Conservation (phyloP, 129 eudicot species). For the Tanacetum coccineum region DNA sequence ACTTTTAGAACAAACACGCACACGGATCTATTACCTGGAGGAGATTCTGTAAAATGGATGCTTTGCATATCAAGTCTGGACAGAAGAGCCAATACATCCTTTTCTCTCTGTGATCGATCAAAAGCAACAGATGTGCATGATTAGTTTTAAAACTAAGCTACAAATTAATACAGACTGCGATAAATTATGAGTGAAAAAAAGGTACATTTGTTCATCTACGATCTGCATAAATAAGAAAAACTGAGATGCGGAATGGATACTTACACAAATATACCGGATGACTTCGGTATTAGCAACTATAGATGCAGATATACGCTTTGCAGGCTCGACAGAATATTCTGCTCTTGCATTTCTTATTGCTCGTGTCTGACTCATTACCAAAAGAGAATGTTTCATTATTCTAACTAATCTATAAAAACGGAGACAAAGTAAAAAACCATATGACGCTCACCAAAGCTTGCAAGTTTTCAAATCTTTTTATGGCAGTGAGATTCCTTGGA, state of each 20-base stretch:
- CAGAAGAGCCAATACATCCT: constrained; percentile 92
- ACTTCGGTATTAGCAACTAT: constrained; percentile 88
- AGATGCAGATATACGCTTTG: constrained; percentile 87
- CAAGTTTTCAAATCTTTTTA: constrained; percentile 85
- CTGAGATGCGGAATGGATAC: constrained; percentile 18
- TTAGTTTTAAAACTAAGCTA: not conserved
- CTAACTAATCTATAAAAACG: not conserved
- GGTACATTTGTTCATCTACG: not conserved
- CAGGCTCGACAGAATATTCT: constrained; percentile 98
- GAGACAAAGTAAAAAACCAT: constrained; percentile 7
- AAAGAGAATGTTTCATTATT: constrained; percentile 5
- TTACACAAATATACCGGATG: constrained; percentile 71
- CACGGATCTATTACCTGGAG: constrained; percentile 50
- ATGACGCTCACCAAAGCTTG: constrained; percentile 70
- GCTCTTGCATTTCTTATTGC: constrained; percentile 94
- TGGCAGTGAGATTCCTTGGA: constrained; percentile 61
- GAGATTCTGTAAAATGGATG: constrained; percentile 53
- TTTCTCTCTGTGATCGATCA: constrained; percentile 58
- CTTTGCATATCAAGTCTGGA: constrained; percentile 77
- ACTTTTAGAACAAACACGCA: not conserved
- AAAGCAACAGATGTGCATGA: not conserved
- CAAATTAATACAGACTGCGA: not conserved
- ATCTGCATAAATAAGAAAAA: not conserved
- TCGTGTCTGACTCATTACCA: constrained; percentile 54
- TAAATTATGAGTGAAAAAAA: not conserved